A percentile compares a stretch with the other conserved stretches of the same genome.
These are phyloP conservation scores for Fraxinus anomala DNA, from an alignment of 257 asterid genomes.

Conservation along the genomic window DNA sequence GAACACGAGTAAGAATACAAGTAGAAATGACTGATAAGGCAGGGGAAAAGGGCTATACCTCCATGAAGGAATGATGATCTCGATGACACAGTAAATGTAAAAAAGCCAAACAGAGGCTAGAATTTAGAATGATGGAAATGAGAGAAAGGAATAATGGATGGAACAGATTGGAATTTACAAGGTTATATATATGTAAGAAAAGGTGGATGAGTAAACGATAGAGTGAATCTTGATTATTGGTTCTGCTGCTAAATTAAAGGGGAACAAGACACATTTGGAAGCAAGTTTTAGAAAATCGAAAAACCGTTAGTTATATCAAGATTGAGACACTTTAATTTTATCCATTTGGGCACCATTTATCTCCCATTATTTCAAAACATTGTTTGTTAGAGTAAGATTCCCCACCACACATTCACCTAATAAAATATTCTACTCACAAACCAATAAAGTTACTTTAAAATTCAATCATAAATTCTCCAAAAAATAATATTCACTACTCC, in stretches of 20 bases:
- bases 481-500: no score
- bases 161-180: neutral
- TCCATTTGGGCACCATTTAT: no score
- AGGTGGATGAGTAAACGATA: neutral
- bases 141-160: neutral
- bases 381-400: no score
- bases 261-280: neutral
- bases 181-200: conserved; percentile 15
- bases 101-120: neutral
- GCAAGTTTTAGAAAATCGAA: conserved; percentile 17
- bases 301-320: conserved; percentile 17
- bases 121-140: neutral
- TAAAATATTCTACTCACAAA: no score
- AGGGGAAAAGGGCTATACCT: conserved; percentile 17
- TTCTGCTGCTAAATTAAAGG: conserved; percentile 23
- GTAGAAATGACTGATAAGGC: neutral
- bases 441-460: no score
- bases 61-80: conserved; percentile 35
- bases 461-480: no score
- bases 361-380: no score
- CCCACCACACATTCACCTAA: no score
- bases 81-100: neutral
- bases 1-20: conserved; percentile 1
- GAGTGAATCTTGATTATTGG: conserved; percentile 43
- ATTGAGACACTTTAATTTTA: conserved; percentile 13